These are phyloP conservation scores for Periglandula ipomoeae DNA, from an alignment of 2,329 filamentous ascomycete genomes.

Conservation along the genomic window DNA sequence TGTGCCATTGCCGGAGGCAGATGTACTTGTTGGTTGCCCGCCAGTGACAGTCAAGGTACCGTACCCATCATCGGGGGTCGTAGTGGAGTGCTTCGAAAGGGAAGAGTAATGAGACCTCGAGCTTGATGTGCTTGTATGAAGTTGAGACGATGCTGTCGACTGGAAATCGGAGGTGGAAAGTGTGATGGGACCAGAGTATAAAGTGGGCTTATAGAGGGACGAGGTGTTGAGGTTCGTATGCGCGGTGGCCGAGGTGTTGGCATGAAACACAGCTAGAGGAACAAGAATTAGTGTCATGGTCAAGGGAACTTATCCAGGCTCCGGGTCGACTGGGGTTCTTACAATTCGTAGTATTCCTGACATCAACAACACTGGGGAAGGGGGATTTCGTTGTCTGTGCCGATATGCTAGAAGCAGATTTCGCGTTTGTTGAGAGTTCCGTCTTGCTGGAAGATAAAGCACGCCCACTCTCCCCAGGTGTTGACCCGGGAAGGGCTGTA, in stretches of 20 bases:
- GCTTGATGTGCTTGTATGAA: not conserved
- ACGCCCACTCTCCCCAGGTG: slow-evolving; percentile 13
- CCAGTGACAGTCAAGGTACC: not conserved
- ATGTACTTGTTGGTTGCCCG: slow-evolving; percentile 1
- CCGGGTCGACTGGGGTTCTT: not conserved
- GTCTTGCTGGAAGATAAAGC: slow-evolving; percentile 7
- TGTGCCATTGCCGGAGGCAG: not conserved
- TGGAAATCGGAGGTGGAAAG: slow-evolving; percentile 1
- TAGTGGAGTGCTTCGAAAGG: not conserved
- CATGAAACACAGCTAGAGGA: not conserved
- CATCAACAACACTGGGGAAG: slow-evolving; percentile 7
- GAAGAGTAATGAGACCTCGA: not conserved
- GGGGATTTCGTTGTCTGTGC: slow-evolving; percentile 11
- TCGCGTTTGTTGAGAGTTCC: slow-evolving; percentile 2
- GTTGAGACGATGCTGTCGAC: not conserved
- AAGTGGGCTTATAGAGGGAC: slow-evolving; percentile 1
- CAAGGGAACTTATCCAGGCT: not conserved
- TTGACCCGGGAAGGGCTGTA: slow-evolving; percentile 15
- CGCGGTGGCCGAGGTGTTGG: slow-evolving; percentile 8
- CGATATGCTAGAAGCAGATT: slow-evolving; percentile 10
- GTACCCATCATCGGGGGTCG: not conserved
- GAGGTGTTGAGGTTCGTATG: not conserved
- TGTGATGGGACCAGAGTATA: not conserved
- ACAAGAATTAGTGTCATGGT: not conserved
- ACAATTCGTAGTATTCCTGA: slow-evolving; percentile 17